A percentile compares a stretch with the other conserved stretches of the same genome.
Evolutionary conservation across 768 basidiomycete species (phyloP).

Genomic region (Rhizopogon roseolus): DNA sequence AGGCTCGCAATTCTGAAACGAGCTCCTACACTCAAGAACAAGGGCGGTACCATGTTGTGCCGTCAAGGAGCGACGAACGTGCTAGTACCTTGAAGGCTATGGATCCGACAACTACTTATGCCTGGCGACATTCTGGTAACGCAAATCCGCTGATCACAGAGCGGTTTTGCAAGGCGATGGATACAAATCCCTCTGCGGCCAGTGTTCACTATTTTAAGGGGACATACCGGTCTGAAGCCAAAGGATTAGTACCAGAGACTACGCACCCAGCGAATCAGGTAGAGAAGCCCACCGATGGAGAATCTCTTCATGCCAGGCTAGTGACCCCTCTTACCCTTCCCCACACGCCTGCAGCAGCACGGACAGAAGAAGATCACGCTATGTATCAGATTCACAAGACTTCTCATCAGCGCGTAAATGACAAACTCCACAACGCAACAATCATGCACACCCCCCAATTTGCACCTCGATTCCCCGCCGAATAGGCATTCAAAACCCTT

Average conservation of each 20-base stretch:
- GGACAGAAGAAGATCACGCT: not conserved
- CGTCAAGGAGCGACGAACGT: not conserved
- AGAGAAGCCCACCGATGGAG: not conserved
- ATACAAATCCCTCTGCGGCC: not conserved
- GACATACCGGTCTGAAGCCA: not conserved
- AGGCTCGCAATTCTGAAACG: not conserved
- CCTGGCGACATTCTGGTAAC: not conserved
- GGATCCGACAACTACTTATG: not conserved
- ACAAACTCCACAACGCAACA: not conserved
- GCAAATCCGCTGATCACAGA: not conserved
- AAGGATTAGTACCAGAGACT: not conserved
- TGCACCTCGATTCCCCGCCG: not conserved
- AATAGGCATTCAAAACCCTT: not conserved
- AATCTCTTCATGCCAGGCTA: not conserved
- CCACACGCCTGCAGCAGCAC: not conserved
- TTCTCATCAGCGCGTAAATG: not conserved
- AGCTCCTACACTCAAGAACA: not conserved
- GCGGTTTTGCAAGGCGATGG: conserved; percentile 2
- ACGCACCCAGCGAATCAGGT: not conserved
- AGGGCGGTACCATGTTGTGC: no score
- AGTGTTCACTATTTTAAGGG: not conserved
- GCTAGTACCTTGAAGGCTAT: not conserved
- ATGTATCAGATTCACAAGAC: not conserved
- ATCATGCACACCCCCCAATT: not conserved
- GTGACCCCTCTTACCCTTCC: not conserved